These are phyloP conservation scores for Cylindrodendrum hubeiense DNA, from an alignment of 2,329 filamentous ascomycete genomes.

Conservation along the genomic window DNA sequence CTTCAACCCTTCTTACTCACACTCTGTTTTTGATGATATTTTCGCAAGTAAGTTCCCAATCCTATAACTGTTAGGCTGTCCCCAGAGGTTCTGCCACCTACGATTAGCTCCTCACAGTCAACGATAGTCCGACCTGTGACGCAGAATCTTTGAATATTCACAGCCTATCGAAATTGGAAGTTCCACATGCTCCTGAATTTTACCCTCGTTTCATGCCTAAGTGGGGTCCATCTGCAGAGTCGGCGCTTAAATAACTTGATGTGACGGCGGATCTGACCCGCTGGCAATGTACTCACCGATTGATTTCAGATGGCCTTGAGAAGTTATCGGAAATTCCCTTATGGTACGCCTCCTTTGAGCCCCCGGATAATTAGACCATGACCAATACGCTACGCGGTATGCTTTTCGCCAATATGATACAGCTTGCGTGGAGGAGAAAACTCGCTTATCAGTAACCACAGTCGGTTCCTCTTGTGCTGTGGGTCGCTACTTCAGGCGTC, in stretches of 20 bases:
- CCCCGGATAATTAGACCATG: not conserved
- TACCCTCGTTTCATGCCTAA: conserved; percentile 4
- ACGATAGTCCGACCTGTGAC: not conserved
- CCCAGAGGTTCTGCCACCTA: not conserved
- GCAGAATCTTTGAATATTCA: not conserved
- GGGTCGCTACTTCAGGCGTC: not conserved
- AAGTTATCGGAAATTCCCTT: not conserved
- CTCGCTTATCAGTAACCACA: not conserved
- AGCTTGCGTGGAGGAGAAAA: not conserved
- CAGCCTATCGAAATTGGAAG: not conserved
- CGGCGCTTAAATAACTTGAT: not conserved
- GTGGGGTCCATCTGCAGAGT: not conserved
- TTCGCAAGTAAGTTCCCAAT: not conserved
- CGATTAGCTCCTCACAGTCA: not conserved
- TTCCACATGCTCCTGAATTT: conserved; percentile 5
- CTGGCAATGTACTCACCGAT: not conserved
- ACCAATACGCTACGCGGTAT: not conserved
- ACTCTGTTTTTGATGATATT: not conserved
- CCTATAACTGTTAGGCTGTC: not conserved
- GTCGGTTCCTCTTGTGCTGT: no score
- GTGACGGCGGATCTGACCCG: not conserved
- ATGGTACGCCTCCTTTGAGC: not conserved
- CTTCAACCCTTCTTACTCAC: not conserved
- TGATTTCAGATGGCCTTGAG: not conserved
- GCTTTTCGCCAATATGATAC: not conserved